Conservation (phyloP, 306 rosid genomes). For the Prinsepia uniflora region DNA sequence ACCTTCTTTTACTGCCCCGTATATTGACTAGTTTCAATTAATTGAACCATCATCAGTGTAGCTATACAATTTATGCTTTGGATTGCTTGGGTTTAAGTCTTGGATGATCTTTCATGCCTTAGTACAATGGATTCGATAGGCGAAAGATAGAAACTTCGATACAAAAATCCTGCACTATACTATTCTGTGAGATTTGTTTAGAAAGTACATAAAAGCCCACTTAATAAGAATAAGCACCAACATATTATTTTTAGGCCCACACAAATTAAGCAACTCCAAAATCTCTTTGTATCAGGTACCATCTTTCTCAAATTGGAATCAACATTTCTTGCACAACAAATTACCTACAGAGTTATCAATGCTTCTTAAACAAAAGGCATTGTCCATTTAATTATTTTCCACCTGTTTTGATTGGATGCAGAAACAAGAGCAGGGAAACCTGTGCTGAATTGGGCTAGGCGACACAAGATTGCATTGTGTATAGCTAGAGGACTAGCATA, state of each 20-base stretch:
- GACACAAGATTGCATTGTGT: slow-evolving; percentile 88
- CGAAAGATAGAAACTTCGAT: neutral
- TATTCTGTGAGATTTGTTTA: neutral
- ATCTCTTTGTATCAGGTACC: neutral
- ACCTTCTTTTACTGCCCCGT: neutral
- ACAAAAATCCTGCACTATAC: neutral
- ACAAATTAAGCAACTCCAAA: neutral
- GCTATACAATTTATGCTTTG: too few relatives aligned
- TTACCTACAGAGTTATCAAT: neutral
- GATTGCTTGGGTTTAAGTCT: too few relatives aligned
- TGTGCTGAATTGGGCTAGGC: slow-evolving; percentile 89
- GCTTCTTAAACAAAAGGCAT: neutral
- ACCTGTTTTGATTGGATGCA: slow-evolving; percentile 38
- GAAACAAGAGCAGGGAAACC: slow-evolving; percentile 81
- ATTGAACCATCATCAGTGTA: neutral
- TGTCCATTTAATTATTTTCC: slow-evolving; percentile 7
- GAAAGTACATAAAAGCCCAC: neutral
- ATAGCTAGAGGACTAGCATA: slow-evolving; percentile 84
- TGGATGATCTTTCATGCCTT: neutral
- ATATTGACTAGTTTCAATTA: neutral
- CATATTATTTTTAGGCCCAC: neutral
- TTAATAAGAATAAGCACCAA: slow-evolving; percentile 3
- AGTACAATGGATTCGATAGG: neutral
- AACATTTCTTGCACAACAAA: slow-evolving; percentile 1
- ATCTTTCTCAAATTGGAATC: neutral